phyloP scores from a whole-genome alignment of 192 early-diverging fungal species.

The Geranomyces variabilis region DNA sequence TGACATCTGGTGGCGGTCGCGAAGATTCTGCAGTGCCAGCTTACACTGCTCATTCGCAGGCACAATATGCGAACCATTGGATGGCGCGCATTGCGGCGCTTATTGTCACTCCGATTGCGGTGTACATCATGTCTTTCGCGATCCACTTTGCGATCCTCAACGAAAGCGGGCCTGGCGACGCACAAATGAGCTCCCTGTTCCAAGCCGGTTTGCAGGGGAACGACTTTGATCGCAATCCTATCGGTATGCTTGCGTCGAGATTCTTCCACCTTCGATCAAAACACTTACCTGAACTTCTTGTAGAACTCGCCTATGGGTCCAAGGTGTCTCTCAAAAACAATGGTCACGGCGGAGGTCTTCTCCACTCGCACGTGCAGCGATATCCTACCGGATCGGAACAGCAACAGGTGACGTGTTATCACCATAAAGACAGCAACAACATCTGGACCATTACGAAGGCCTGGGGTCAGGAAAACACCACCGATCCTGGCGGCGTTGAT shows the following conservation, averaged over 20 bases:
- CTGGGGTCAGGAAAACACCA: conserved; percentile 52
- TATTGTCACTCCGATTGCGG: conserved; percentile 76
- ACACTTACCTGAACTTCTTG: neutral
- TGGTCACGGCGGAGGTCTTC: conserved; percentile 80
- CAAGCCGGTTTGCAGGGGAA: conserved; percentile 89
- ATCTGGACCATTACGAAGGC: conserved; percentile 76
- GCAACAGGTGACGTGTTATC: conserved; percentile 96
- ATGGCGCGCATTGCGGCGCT: conserved; percentile 76
- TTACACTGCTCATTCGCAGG: conserved; percentile 30
- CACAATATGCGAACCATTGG: conserved; percentile 80
- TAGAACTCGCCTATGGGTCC: conserved; percentile 92
- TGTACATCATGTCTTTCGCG: conserved; percentile 84
- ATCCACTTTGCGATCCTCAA: conserved; percentile 88
- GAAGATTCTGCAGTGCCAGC: too few relatives aligned
- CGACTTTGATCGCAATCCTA: conserved; percentile 75
- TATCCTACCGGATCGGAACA: conserved; percentile 89
- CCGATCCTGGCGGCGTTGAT: conserved; percentile 45
- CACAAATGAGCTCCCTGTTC: conserved; percentile 95
- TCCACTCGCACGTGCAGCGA: conserved; percentile 90
- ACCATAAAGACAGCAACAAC: conserved; percentile 93
- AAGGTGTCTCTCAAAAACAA: conserved; percentile 82
- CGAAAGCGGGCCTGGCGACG: conserved; percentile 82
- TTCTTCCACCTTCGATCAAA: neutral
- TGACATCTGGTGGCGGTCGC: neutral
- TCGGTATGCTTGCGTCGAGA: conserved; percentile 53